Evolutionary conservation across 495 filamentous ascomycete genomes (phyloP).

Genomic region (Clavariopsis aquatica): DNA sequence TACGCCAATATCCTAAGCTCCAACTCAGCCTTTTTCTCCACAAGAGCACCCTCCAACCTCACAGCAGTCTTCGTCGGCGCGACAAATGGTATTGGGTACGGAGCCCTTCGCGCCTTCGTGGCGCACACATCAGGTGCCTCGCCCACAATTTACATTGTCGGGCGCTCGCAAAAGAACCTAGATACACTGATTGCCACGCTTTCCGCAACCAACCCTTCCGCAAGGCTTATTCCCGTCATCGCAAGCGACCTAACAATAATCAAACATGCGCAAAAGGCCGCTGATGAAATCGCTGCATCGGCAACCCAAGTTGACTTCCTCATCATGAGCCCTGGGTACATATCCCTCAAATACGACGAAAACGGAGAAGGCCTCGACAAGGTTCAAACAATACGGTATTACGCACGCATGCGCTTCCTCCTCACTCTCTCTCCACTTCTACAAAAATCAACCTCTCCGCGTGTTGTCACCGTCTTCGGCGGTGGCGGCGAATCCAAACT

Average conservation of each 20-base stretch:
- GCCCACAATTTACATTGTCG: slow-evolving; percentile 47
- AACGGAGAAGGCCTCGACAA: slow-evolving; percentile 43
- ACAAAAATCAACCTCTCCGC: slow-evolving; percentile 12
- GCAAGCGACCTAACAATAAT: slow-evolving; percentile 32
- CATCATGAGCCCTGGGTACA: slow-evolving; percentile 40
- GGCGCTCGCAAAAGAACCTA: slow-evolving; percentile 34
- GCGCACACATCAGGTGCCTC: slow-evolving; percentile 35
- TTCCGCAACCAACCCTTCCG: slow-evolving; percentile 21
- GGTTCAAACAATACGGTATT: slow-evolving; percentile 45
- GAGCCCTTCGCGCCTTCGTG: slow-evolving; percentile 44
- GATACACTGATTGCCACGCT: slow-evolving; percentile 9
- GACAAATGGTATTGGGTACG: slow-evolving; percentile 48
- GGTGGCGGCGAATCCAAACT: slow-evolving; percentile 37
- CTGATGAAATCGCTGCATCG: slow-evolving; percentile 19
- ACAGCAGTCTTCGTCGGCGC: slow-evolving; percentile 49
- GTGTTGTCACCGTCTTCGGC: slow-evolving; percentile 36
- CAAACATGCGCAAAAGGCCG: slow-evolving; percentile 24
- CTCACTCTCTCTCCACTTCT: slow-evolving; percentile 46
- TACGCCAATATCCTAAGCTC: slow-evolving; percentile 20
- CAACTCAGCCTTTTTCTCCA: slow-evolving; percentile 29
- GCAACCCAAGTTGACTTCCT: slow-evolving; percentile 37
- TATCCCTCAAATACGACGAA: slow-evolving; percentile 25
- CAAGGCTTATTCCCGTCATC: slow-evolving; percentile 28
- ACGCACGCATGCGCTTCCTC: slow-evolving; percentile 48
- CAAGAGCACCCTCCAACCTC: slow-evolving; percentile 1